These are phyloP conservation scores for Houttuynia cordata DNA, from an alignment of 164 flowering plant species.

Conservation along the genomic window DNA sequence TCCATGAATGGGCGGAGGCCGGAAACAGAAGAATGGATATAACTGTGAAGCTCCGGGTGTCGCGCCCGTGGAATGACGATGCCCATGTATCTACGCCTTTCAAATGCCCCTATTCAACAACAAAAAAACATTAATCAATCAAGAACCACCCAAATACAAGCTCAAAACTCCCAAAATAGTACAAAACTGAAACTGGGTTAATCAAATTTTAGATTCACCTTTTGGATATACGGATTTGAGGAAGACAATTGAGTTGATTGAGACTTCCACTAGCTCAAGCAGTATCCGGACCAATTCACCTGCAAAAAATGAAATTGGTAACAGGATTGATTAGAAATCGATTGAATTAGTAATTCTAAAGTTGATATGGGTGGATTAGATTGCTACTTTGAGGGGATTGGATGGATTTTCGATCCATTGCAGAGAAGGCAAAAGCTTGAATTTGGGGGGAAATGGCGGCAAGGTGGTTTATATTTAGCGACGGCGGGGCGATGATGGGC, in stretches of 20 bases:
- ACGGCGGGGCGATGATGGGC: too few species aligned
- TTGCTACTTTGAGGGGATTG: too few species aligned
- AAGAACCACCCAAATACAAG: neutral
- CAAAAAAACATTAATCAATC: neutral
- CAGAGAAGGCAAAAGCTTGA: too few species aligned
- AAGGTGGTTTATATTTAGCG: too few species aligned
- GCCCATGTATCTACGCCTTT: slow-evolving; percentile 79
- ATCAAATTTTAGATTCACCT: slow-evolving; percentile 23
- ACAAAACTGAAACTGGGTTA: neutral
- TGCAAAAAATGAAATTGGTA: slow-evolving; percentile 9
- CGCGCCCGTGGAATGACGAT: slow-evolving; percentile 68
- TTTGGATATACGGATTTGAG: slow-evolving; percentile 80
- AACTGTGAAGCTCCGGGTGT: slow-evolving; percentile 68
- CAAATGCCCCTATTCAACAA: slow-evolving; percentile 54
- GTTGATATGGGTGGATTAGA: too few species aligned
- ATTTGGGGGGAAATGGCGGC: too few species aligned
- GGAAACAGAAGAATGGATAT: slow-evolving; percentile 54
- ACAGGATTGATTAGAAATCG: too few species aligned
- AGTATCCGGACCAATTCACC: slow-evolving; percentile 39
- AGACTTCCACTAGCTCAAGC: slow-evolving; percentile 78
- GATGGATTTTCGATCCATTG: too few species aligned
- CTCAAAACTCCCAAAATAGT: neutral
- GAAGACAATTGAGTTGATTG: slow-evolving; percentile 67
- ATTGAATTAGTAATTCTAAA: too few species aligned
- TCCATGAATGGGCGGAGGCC: slow-evolving; percentile 60